Evolutionary conservation across 2,329 filamentous ascomycete species (phyloP), one percentile per base, ranked within the genome.

Genomic region (Colletotrichum sp.): DNA sequence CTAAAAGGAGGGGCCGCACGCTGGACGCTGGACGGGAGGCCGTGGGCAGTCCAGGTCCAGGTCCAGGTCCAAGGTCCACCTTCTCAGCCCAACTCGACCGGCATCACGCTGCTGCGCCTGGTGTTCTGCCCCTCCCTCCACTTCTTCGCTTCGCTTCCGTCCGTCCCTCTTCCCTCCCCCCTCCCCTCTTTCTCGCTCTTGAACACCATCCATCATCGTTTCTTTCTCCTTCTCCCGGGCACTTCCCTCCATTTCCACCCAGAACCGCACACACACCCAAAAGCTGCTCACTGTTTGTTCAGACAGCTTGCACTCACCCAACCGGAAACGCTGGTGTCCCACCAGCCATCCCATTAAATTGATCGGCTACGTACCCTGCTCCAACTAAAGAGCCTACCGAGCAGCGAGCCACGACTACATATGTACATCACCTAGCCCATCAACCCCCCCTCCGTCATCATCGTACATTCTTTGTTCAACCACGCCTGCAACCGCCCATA

Each of bases 361-460:
- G 64, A 28, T 73, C 28, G 24, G 16, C 26, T 63, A 67, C 73
- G 16, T 28, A 21, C 69, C 18, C 8, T 60, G 18, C 34, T 24
- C 43, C 43, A 15, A 30, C 12, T 30, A 34, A 15, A 52, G 48
- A 52, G n/a, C 26, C 38, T 52, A 38, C 43, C 13, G 2, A 18
- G 36, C 26, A 28, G 30, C n/a, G 48, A 68, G 48, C 30, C 10
- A 13, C 67, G 36, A 58, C 61, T 63, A 70, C 67, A 63, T 64
- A 76, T 76, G 70, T 71, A 65, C 70, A 32, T 64, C 70, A 52
- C 60, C 67, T 65, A 76, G 55, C 60, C 70, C 71, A 52, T 57
- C 21, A 26, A 16, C 60, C 71, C 60, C 73, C 73, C 74, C 74
- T 76, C 74, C 74, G 74, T 76, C 74, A 76, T 74, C 70, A 68